A percentile compares a stretch with the other conserved stretches of the same genome.
Conservation (phyloP, 139 green algal genomes). For the Picochlorum sp. region DNA sequence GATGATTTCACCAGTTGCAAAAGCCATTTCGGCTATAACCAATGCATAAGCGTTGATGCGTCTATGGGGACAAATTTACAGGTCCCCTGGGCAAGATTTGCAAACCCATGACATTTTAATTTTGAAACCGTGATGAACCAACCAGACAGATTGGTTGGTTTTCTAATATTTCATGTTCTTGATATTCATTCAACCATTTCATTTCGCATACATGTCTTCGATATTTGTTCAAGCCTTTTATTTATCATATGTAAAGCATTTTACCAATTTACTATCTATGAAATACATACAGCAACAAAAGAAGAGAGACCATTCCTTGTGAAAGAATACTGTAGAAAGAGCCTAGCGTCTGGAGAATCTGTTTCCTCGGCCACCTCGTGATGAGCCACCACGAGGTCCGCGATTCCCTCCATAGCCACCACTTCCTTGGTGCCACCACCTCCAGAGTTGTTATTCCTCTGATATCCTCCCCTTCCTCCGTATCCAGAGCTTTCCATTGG, state of each 20-base stretch:
- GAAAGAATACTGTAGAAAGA: not conserved
- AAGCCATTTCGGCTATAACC: too few species aligned
- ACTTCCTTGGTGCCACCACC: conserved; percentile 4
- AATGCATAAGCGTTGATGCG: too few species aligned
- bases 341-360: not conserved
- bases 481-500: conserved; percentile 17
- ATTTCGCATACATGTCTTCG: too few species aligned
- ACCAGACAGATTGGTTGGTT: too few species aligned
- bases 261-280: not conserved
- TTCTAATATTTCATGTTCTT: too few species aligned
- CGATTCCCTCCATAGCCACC: conserved; percentile 2
- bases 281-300: not conserved
- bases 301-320: not conserved
- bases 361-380: conserved; percentile 3
- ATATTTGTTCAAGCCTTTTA: too few species aligned
- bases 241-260: not conserved
- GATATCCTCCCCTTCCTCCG: conserved; percentile 19
- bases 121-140: too few species aligned
- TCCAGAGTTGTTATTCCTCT: conserved; percentile 6
- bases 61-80: too few species aligned
- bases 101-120: too few species aligned
- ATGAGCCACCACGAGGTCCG: not conserved
- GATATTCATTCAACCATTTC: too few species aligned
- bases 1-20: too few species aligned
- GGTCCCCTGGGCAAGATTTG: too few species aligned